Conservation (phyloP, 345 rosid species). For the Corymbia maculata region DNA sequence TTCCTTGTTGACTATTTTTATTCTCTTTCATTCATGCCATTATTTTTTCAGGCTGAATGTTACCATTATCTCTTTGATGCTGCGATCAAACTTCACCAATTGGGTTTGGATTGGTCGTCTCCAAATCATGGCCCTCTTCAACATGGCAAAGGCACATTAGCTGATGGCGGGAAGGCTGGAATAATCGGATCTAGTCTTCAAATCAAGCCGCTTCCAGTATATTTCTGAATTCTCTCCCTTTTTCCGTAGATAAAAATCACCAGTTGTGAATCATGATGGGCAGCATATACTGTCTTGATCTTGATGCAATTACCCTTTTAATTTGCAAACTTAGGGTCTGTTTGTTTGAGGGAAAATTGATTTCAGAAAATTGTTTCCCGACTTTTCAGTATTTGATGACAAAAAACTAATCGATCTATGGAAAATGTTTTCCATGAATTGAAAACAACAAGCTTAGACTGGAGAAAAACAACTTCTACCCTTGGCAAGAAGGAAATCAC, state of each 20-base stretch:
- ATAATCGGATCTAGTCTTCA: constrained; percentile 28
- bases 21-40: background rate
- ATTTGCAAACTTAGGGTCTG: background rate
- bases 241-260: background rate
- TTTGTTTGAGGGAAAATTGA: no score
- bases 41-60: constrained; percentile 67
- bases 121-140: constrained; percentile 66
- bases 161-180: constrained; percentile 22
- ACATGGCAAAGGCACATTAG: constrained; percentile 24
- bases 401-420: background rate
- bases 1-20: background rate
- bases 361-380: background rate
- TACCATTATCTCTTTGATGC: constrained; percentile 91
- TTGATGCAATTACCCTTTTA: background rate
- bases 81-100: constrained; percentile 81
- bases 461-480: background rate
- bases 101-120: constrained; percentile 66
- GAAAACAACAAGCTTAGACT: background rate
- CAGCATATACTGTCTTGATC: background rate
- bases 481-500: background rate
- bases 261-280: background rate
- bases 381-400: background rate
- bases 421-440: background rate
- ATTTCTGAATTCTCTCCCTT: background rate
- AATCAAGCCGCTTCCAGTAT: constrained; percentile 32